Evolutionary conservation across 805 yeast genomes (phyloP).

Genomic region (Saturnispora gosingensis): DNA sequence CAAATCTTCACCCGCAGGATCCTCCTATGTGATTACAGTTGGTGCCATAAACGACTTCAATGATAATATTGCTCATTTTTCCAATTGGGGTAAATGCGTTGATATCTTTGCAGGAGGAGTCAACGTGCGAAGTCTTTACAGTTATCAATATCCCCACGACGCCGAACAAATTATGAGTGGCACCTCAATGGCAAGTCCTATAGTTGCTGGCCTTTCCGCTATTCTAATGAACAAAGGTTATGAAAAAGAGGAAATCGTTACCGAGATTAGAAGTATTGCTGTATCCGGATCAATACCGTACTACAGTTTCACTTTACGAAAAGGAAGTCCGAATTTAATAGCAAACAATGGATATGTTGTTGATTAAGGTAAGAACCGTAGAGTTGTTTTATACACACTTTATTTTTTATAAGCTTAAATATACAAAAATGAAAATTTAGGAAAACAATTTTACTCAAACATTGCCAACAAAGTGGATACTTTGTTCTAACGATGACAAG

Average conservation of each 20-base stretch:
- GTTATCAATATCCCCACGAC: slow-evolving; percentile 14
- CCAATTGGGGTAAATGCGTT: slow-evolving; percentile 94
- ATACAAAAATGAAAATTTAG: background rate
- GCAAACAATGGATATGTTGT: slow-evolving; percentile 23
- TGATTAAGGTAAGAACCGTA: background rate
- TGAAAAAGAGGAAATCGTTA: slow-evolving; percentile 32
- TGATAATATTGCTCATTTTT: slow-evolving; percentile 64
- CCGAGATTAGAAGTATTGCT: slow-evolving; percentile 35
- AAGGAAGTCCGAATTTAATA: slow-evolving; percentile 54
- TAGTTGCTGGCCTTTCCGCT: slow-evolving; percentile 58
- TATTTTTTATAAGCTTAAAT: background rate
- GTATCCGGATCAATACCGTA: slow-evolving; percentile 39
- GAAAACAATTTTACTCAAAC: background rate
- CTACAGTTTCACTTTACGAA: slow-evolving; percentile 35
- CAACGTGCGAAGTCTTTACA: slow-evolving; percentile 43
- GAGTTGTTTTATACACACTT: background rate
- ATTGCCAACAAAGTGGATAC: background rate
- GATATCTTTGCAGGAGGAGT: slow-evolving; percentile 82
- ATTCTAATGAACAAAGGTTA: slow-evolving; percentile 46
- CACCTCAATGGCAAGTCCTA: slow-evolving; percentile 77
- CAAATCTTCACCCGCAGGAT: slow-evolving; percentile 77
- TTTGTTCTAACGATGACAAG: slow-evolving; percentile 16
- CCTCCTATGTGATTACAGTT: slow-evolving; percentile 61
- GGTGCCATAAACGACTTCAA: slow-evolving; percentile 79
- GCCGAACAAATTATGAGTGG: slow-evolving; percentile 44